Evolutionary conservation across 192 early-diverging fungal genomes (phyloP).

Genomic region (Haplosporangium gracile): DNA sequence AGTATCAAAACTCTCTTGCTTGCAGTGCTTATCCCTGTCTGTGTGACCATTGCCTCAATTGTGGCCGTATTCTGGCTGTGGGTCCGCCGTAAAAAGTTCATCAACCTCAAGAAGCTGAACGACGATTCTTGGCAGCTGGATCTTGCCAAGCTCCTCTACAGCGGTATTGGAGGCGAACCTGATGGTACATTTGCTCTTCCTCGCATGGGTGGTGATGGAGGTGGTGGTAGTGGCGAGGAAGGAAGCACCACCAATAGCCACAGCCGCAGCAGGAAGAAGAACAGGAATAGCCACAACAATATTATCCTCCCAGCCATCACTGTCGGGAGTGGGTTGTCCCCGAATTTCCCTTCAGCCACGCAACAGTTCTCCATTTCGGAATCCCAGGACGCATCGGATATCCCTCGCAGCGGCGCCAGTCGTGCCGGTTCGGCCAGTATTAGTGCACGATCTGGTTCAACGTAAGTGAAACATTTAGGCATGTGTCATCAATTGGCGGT

Average conservation of each 20-base stretch:
- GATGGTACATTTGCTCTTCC: constrained; percentile 15
- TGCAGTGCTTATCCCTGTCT: constrained; percentile 29
- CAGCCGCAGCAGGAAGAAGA: neutral
- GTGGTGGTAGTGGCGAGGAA: neutral
- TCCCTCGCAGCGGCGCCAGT: neutral
- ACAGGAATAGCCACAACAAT: neutral
- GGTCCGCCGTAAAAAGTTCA: constrained; percentile 22
- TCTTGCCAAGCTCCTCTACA: constrained; percentile 35
- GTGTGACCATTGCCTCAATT: neutral
- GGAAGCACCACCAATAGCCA: neutral
- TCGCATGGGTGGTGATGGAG: constrained; percentile 12
- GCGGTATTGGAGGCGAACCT: constrained; percentile 31
- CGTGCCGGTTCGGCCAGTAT: neutral
- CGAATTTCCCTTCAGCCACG: neutral
- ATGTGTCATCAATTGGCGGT: neutral
- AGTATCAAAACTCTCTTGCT: constrained; percentile 4
- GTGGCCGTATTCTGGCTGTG: neutral
- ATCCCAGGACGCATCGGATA: neutral
- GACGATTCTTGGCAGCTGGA: constrained; percentile 58
- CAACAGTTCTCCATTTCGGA: neutral
- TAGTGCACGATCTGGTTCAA: constrained; percentile 20
- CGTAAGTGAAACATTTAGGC: constrained; percentile 3
- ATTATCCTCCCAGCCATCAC: constrained; percentile 23
- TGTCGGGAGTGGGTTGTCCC: neutral
- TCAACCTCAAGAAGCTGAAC: constrained; percentile 34